Evolutionary conservation across 495 filamentous ascomycete genomes (phyloP), one percentile per base, ranked within the genome.

Genomic region (Astrothelium macrocarpum): DNA sequence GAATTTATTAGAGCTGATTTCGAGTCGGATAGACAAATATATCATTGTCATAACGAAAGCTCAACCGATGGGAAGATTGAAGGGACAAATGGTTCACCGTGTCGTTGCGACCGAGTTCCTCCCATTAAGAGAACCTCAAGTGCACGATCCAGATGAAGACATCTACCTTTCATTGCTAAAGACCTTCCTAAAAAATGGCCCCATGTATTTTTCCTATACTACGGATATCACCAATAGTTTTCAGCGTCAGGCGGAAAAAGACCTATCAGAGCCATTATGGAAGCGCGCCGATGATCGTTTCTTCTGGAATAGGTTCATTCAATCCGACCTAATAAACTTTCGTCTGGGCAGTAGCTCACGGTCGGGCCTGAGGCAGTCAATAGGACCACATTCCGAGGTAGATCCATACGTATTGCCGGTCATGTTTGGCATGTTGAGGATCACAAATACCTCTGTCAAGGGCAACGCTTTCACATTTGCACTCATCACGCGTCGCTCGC

Each of bases 181-280:
- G 71, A 82, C 80, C 25, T 82, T 91, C 60, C 80, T 98, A 60
- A 89, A 89, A 70, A 85, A 82, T 2, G 87, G 88, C 0, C 91
- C 92, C 7, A 91, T 97, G 89, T 97, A 96, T 80, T 97, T 97
- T 73, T 97, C 94, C 53, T 98, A 98, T 78, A 90, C 91, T 20
- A 80, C 94, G 70, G 94, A 98, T 71, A 78, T 98, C 66, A 98
- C 94, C 58, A 97, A 93, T 78, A 90, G 82, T 73, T 95, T 96
- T 76, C 94, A 98, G 76, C 82, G 95, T 59, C 94, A 97, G 75
- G 82, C 90, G 1, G 83, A 90, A 62, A 77, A 80, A 26, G 83
- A 96, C 66, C 68, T 76, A 25, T 79, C 80, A 34, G 77, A 80
- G 60, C 92, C 94, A 12, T 78, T 97, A 61, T 98, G 94, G 94